Base-by-base conservation (phyloP, 768 basidiomycete species). In the Rossbeevera mucosa region DNA sequence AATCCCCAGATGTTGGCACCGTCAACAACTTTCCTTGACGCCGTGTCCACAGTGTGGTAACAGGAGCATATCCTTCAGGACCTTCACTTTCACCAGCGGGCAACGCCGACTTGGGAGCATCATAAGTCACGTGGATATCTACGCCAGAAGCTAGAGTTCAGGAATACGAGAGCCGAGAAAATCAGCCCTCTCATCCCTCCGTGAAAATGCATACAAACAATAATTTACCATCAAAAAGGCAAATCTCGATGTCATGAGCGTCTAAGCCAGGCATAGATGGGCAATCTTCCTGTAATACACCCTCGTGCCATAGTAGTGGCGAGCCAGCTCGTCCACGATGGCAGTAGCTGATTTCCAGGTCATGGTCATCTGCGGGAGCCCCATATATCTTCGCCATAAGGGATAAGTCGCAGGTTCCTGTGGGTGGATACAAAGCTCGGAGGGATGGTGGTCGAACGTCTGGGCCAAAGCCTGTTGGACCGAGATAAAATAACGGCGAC, bases 181-280 rank as follows among this genome's bases (percentile, higher is more conserved):
- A 40, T 22, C 3, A 43, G 24, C n/a, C 24, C 13, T 1, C 5
- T 21, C n/a, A 31, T 31, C n/a, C 22, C 31, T 18, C 4, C 5
- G 16, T 33, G 14, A 24, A 11, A 11, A 22, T 7, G 7, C 18
- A 28, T 22, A 11, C 18, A 48, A 33, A 51, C 20, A 20, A 36
- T 21, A 36, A 5, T 20, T 22, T 50, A 56, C 44, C 55, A 9
- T 41, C 40, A 30, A 54, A 54, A 33, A 54, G 48, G 42, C 40
- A 56, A 20, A 21, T 48, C 21, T 13, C 4, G 9, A n/a, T 25
- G 22, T 31, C 47, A 16, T 53, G 28, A 4, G 28, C 7, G 16
- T 44, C 18, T 12, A 45, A 53, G 28, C 47, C 53, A 20, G 47
- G 31, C 13, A 36, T 54, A 18, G 52, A 44, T 44, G 14, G 7